Evolutionary conservation across 192 early-diverging fungal genomes (phyloP).

Genomic region (Oehlia diaphana): DNA sequence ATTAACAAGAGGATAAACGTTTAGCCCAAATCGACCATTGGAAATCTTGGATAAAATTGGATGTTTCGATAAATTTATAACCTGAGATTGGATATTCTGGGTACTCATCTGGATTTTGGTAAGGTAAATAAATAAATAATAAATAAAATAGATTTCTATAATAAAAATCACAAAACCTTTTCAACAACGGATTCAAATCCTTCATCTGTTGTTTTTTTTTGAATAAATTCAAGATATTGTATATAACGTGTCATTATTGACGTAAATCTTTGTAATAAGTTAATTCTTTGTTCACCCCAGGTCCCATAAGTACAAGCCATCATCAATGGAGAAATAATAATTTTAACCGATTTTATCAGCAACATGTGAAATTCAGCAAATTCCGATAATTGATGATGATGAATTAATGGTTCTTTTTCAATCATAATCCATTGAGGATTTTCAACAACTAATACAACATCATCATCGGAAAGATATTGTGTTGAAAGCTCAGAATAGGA

Average conservation of each 20-base stretch:
- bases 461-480: conserved; percentile 23
- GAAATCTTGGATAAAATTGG: conserved; percentile 17
- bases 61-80: not conserved
- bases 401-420: conserved; percentile 21
- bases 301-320: conserved; percentile 26
- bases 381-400: not conserved
- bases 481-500: not conserved
- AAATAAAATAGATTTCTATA: not conserved
- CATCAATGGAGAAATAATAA: conserved; percentile 25
- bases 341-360: not conserved
- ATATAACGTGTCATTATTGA: conserved; percentile 1
- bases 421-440: conserved; percentile 25
- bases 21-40: conserved; percentile 17
- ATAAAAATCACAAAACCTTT: not conserved
- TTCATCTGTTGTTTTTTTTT: not conserved
- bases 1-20: not conserved
- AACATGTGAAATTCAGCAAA: conserved; percentile 2
- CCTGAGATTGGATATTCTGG: conserved; percentile 2
- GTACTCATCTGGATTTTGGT: not conserved
- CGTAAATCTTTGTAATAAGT: not conserved
- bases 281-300: not conserved
- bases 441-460: conserved; percentile 9
- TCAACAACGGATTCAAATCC: conserved; percentile 10
- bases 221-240: conserved; percentile 20
- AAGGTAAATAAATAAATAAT: not conserved